Percentiles rank a stretch among this genome's conserved stretches.
These are phyloP conservation scores for Didymella arachidicola DNA, from an alignment of 2,329 filamentous ascomycete genomes.

Conservation along the genomic window DNA sequence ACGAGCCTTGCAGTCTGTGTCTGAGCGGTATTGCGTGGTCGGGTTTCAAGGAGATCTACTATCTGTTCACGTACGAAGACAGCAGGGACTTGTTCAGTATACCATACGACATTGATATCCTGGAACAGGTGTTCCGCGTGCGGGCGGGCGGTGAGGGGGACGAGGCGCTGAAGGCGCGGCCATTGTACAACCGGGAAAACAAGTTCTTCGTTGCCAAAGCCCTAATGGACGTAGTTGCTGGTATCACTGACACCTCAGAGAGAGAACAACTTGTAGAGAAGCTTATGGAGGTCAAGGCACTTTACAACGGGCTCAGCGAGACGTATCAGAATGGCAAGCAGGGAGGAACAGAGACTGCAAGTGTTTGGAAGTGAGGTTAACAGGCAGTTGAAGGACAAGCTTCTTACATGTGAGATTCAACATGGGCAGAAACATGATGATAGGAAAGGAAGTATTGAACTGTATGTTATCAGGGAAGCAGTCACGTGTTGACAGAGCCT, in stretches of 20 bases:
- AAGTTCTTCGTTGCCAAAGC: constrained; percentile 58
- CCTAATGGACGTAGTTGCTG: constrained; percentile 31
- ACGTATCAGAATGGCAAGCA: constrained; percentile 30
- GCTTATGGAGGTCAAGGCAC: constrained; percentile 58
- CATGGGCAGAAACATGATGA: background rate
- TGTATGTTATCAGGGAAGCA: background rate
- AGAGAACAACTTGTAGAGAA: constrained; percentile 42
- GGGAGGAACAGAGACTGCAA: constrained; percentile 21
- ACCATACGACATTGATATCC: constrained; percentile 66
- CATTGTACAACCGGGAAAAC: constrained; percentile 64
- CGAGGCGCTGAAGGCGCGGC: constrained; percentile 47
- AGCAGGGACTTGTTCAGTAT: constrained; percentile 64
- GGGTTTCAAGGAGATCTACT: constrained; percentile 65
- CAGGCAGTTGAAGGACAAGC: no score
- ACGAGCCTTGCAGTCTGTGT: constrained; percentile 67
- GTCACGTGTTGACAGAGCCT: background rate
- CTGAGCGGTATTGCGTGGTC: constrained; percentile 66
- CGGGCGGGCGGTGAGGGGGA: constrained; percentile 38
- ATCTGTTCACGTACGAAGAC: constrained; percentile 67
- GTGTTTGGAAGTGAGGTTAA: constrained; percentile 25
- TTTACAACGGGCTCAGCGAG: constrained; percentile 37
- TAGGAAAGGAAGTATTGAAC: background rate
- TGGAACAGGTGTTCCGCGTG: constrained; percentile 64
- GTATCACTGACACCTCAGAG: constrained; percentile 24
- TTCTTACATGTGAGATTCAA: background rate